Base-by-base conservation (phyloP, 441 rosid species). In the Gossypium davidsonii region DNA sequence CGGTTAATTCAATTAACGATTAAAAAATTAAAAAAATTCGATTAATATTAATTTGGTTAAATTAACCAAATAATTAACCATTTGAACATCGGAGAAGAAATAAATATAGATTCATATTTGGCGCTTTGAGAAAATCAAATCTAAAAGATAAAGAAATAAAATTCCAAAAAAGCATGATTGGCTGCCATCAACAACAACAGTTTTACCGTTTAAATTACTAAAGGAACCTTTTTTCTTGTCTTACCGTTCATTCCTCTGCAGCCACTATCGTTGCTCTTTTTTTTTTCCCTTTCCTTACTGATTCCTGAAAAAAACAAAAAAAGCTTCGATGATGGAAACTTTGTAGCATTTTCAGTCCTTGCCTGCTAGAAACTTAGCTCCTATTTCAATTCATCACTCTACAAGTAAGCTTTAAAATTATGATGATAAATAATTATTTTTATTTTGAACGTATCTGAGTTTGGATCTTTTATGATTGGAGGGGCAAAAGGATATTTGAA, bases 1-100 rank as follows among this genome's bases (percentile, higher is more conserved):
- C 8, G 7, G 0, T 31, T 31, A 5, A 31, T 31, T 31, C 1
- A 31, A 0, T 5, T 31, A 1, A 31, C 1, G 0, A 5, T 31
- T 31, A 1, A 31, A 31, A 31, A 0, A 0, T 31, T 4, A 31
- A 31, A 28, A 28, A 28, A 31, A 4, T 0, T 4, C 0, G 0
- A 31, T 31, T 31, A 31, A 31, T 31, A 31, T 0, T 5, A 31
- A 0, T 31, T 31, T 31, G 0, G 6, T 31, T 4, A 0, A 26
- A 3, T 26, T 26, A 26, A 26, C 4, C 31, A 3, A 26, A 26
- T 26, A 28, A 28, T 28, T 28, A 28, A 28, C 6, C 0, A 4
- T 4, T 4, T 28, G 0, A 28, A 4, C 1, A 4, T 5, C 0
- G 8, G 0, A 0, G 1, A 31, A 6, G 37, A 31, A 31, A 5